These are phyloP conservation scores for Haberlea rhodopensis DNA, from an alignment of 257 asterid genomes.

Conservation along the genomic window DNA sequence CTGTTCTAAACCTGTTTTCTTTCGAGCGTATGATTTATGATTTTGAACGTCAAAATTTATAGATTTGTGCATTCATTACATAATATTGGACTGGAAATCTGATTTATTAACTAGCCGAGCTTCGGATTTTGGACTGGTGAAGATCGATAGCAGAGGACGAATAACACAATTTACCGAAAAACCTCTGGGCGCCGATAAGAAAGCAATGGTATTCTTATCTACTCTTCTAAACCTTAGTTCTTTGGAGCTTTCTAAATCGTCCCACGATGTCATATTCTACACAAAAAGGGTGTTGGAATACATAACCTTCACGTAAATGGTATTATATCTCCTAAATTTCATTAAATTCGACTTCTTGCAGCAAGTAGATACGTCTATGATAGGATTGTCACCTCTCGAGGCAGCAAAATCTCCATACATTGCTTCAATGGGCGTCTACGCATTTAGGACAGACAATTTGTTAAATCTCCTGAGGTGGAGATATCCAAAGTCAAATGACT, in stretches of 20 bases:
- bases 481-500: constrained; percentile 81
- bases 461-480: constrained; percentile 65
- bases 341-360: constrained; percentile 33
- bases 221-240: background rate
- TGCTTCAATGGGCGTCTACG: constrained; percentile 97
- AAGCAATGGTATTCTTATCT: constrained; percentile 64
- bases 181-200: constrained; percentile 73
- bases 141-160: constrained; percentile 77
- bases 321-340: background rate
- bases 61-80: background rate
- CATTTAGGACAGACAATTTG: constrained; percentile 66
- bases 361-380: constrained; percentile 78
- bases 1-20: background rate
- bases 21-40: background rate
- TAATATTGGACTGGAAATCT: constrained; percentile 17
- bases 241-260: background rate
- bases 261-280: background rate
- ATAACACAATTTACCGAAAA: constrained; percentile 77
- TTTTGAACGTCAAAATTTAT: background rate
- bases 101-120: constrained; percentile 65
- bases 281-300: background rate
- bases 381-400: constrained; percentile 67
- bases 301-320: background rate
- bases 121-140: constrained; percentile 82
- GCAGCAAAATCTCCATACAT: constrained; percentile 62